Base-by-base conservation (phyloP, 2,329 filamentous ascomycete species). In the Exophiala dermatitidis region DNA sequence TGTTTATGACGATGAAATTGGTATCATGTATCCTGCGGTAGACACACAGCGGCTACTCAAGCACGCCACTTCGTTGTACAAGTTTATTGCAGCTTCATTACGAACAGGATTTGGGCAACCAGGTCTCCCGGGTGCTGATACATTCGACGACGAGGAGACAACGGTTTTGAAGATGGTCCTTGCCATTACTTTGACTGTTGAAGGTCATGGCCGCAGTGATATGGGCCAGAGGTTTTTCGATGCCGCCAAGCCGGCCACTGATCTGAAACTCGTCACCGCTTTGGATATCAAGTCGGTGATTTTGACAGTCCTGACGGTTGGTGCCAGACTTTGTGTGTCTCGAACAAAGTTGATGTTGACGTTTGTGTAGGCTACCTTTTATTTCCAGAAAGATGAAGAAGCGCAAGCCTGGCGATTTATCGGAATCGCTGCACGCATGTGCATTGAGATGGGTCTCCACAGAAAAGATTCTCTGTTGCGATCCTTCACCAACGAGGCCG, bases 11-110 rank as follows among this genome's bases (percentile, higher is more conserved):
- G 90, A 96, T 63, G 90, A 96, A 67, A 84, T 94, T 63, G 88
- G 88, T 41, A 80, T 91, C 63, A 94, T 95, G 88, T 95, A 95
- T 67, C 91, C 91, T 0, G 80, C 95, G 3, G 69, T 95, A 44
- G 80, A 88, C 61, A 85, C 95, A 34, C 80, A 86, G 40, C 77
- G 77, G 40, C 74, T 94, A 37, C 82, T 87, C 36, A 74, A 75
- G 4, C 86, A 95, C 66, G 83, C 84, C 4, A 83, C 80, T 57
- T 77, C 78, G 54, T 72, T 95, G 1, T 84, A 84, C 52, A 76
- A 80, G 0, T 93, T 88, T 67, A 82, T 93, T 65, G 86, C 90
- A 60, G 79, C 82, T 31, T 82, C 81, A 10, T 69, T 76, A 30
- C 72, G 80, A 36, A 77, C 76, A 3, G 81, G 82, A 1, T 74